Evolutionary conservation across 1,284 basidiomycete species (phyloP).

Genomic region (Tilletia indica): DNA sequence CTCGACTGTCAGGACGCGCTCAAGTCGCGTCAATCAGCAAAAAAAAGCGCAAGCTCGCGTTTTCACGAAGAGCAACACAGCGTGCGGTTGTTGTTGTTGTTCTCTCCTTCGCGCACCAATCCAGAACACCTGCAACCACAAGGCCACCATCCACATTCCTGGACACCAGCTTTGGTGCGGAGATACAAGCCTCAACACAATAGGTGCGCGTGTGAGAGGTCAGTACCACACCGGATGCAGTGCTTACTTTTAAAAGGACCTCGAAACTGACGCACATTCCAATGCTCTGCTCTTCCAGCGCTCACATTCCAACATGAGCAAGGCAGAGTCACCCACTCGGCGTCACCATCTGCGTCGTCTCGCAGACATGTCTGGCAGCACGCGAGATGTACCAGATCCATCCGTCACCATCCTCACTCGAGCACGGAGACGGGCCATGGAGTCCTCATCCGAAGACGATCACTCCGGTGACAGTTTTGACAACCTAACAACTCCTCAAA

Average conservation of each 20-base stretch:
- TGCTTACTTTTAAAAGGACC: too few relatives aligned
- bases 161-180: too few relatives aligned
- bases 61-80: background rate
- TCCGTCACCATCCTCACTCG: conserved; percentile 3
- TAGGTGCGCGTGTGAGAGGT: too few relatives aligned
- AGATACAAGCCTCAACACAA: too few relatives aligned
- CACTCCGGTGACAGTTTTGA: background rate
- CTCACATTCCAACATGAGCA: background rate
- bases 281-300: background rate
- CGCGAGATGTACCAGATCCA: conserved; percentile 1
- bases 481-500: too few relatives aligned
- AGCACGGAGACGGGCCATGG: background rate
- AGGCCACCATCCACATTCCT: too few relatives aligned
- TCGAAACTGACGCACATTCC: background rate
- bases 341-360: conserved; percentile 6
- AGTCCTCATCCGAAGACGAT: background rate
- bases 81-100: too few relatives aligned
- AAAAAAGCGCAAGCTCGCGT: background rate
- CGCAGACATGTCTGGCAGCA: conserved; percentile 14
- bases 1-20: background rate
- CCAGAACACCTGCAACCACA: too few relatives aligned
- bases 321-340: background rate
- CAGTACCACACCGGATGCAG: too few relatives aligned
- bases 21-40: background rate
- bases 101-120: too few relatives aligned